Evolutionary conservation across 768 basidiomycete species (phyloP).

Genomic region (Macrolepiota fuliginosa): DNA sequence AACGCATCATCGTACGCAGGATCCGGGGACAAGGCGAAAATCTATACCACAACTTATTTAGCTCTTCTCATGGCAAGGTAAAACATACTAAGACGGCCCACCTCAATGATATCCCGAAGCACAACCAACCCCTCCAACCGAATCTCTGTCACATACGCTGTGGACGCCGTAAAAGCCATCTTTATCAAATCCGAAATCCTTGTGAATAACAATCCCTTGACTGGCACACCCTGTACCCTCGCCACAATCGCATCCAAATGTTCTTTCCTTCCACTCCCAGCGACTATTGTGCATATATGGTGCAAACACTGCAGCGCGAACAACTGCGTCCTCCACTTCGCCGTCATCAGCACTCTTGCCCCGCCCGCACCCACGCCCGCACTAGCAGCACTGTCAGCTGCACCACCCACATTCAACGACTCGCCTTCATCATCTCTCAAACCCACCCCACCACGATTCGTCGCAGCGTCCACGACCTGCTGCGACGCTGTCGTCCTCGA

Average conservation of each 20-base stretch:
- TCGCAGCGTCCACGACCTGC: constrained; percentile 64
- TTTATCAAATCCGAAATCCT: constrained; percentile 91
- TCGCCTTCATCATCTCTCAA: constrained; percentile 91
- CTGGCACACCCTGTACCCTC: constrained; percentile 51
- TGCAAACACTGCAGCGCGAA: constrained; percentile 94
- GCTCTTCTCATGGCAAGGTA: not conserved
- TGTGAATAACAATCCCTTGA: constrained; percentile 66
- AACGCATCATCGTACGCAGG: constrained; percentile 90
- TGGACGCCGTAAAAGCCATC: constrained; percentile 97
- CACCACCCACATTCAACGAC: constrained; percentile 68
- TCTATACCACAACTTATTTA: constrained; percentile 40
- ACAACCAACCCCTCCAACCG: constrained; percentile 88
- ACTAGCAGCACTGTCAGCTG: constrained; percentile 30
- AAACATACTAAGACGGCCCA: constrained; percentile 23
- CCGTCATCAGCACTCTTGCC: constrained; percentile 49
- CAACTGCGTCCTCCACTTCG: constrained; percentile 94
- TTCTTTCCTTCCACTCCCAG: constrained; percentile 70
- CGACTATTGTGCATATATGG: constrained; percentile 77
- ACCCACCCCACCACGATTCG: constrained; percentile 38
- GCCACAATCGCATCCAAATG: constrained; percentile 82
- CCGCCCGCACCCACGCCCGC: constrained; percentile 20
- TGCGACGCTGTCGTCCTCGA: constrained; percentile 86
- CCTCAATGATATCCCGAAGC: constrained; percentile 89
- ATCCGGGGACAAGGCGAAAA: constrained; percentile 84
- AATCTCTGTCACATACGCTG: constrained; percentile 95